Evolutionary conservation across 768 basidiomycete genomes (phyloP).

Genomic region (Hygrocybe punicea): DNA sequence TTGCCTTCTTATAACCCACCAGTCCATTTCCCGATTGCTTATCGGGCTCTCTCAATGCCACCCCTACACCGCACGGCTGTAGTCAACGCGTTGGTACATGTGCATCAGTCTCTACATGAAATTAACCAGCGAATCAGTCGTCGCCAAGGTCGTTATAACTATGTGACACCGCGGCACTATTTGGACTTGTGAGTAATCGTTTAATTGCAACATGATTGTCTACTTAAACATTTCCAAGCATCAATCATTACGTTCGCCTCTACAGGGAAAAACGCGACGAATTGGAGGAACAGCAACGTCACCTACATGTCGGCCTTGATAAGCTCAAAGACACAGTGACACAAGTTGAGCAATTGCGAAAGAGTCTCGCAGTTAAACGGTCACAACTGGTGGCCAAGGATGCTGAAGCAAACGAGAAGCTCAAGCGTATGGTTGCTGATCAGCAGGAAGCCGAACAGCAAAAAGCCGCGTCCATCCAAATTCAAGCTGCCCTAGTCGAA

Average conservation of each 20-base stretch:
- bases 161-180: slow-evolving; percentile 96
- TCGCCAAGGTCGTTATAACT: slow-evolving; percentile 92
- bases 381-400: slow-evolving; percentile 91
- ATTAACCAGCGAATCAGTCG: slow-evolving; percentile 88
- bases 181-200: slow-evolving; percentile 84
- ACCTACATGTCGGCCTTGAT: slow-evolving; percentile 96
- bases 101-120: slow-evolving; percentile 84
- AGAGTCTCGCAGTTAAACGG: slow-evolving; percentile 91
- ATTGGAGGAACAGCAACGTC: slow-evolving; percentile 96
- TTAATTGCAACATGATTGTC: background rate
- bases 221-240: slow-evolving; percentile 46
- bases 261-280: slow-evolving; percentile 97
- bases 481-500: slow-evolving; percentile 88
- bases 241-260: slow-evolving; percentile 94
- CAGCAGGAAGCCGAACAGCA: slow-evolving; percentile 99
- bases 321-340: slow-evolving; percentile 94
- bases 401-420: slow-evolving; percentile 93
- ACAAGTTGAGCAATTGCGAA: slow-evolving; percentile 93
- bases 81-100: slow-evolving; percentile 88
- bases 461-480: slow-evolving; percentile 93
- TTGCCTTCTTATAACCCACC: slow-evolving; percentile 77
- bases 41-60: slow-evolving; percentile 79
- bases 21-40: slow-evolving; percentile 81
- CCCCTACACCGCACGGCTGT: slow-evolving; percentile 88
- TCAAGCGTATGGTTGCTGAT: slow-evolving; percentile 96